Conservation (phyloP, 768 basidiomycete species). For the Psilocybe cubensis region DNA sequence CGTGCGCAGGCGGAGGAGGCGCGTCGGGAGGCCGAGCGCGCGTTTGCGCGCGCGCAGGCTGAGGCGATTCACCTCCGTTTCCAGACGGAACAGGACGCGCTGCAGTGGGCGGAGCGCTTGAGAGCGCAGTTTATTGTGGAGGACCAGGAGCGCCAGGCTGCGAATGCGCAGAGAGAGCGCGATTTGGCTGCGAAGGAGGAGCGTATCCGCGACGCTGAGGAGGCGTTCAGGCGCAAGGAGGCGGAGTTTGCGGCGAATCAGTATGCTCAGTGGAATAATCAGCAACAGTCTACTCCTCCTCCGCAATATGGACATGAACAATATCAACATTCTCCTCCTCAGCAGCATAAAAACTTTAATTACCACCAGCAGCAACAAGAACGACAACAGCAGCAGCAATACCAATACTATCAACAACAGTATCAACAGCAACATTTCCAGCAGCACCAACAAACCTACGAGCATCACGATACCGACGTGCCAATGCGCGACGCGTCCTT, state of each 20-base stretch:
- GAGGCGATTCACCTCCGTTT: background rate
- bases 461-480: conserved; percentile 5
- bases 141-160: background rate
- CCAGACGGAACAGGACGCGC: background rate
- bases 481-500: conserved; percentile 12
- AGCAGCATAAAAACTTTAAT: background rate
- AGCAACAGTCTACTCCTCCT: no score
- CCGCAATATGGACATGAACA: background rate
- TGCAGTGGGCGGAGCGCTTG: background rate
- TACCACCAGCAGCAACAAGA: background rate
- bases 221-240: background rate
- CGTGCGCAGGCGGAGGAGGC: background rate
- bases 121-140: background rate
- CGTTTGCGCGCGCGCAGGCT: background rate
- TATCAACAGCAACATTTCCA: background rate
- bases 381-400: background rate
- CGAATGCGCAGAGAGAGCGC: background rate
- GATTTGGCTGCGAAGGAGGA: background rate
- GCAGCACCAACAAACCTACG: background rate
- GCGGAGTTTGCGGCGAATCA: background rate
- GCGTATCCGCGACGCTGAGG: background rate
- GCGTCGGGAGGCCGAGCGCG: background rate
- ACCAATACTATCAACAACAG: background rate
- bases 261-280: background rate
- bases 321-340: background rate